Evolutionary conservation across 495 filamentous ascomycete genomes (phyloP).

Genomic region (Penicillium fimorum): DNA sequence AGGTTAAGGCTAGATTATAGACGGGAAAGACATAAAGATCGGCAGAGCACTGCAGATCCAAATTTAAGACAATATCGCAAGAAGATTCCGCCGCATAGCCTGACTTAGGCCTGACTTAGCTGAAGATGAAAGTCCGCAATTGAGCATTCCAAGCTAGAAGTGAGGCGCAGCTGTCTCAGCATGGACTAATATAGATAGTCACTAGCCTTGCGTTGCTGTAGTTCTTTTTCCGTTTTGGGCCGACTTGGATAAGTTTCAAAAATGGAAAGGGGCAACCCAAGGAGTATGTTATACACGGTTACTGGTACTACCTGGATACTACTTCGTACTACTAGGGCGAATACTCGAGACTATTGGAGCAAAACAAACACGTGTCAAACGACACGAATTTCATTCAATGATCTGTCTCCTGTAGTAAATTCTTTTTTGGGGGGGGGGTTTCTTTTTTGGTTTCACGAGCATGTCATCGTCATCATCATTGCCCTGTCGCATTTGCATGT

Average conservation of each 20-base stretch:
- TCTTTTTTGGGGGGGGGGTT: neutral
- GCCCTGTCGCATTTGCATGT: conserved; percentile 5
- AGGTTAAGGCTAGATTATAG: neutral
- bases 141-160: neutral
- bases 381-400: conserved; percentile 1
- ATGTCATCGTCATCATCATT: conserved; percentile 10
- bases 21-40: neutral
- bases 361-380: neutral
- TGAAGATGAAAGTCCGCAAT: neutral
- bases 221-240: neutral
- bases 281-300: too few species aligned
- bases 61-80: neutral
- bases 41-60: neutral
- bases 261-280: neutral
- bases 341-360: neutral
- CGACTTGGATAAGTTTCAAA: neutral
- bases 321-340: neutral
- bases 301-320: neutral
- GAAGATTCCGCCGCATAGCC: neutral
- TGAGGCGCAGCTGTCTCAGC: conserved; percentile 8
- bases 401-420: conserved; percentile 1
- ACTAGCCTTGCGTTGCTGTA: conserved; percentile 1
- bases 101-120: neutral
- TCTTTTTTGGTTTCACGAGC: conserved; percentile 4
- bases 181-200: conserved; percentile 7